phyloP scores from a whole-genome alignment of 257 asterid genomes.

The Petunia secreta region DNA sequence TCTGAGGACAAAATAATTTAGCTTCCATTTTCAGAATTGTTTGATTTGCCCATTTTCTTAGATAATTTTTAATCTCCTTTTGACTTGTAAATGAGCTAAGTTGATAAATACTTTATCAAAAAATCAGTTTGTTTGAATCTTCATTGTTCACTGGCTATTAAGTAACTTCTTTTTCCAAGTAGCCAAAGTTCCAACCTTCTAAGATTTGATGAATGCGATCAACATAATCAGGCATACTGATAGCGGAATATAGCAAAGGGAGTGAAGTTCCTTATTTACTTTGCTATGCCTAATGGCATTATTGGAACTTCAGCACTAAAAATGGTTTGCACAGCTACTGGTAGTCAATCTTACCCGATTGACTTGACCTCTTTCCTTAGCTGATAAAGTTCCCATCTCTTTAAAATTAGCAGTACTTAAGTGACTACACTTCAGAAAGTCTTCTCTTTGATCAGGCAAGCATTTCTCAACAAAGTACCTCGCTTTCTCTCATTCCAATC shows the following conservation, averaged over 20 bases:
- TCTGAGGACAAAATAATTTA: conserved; percentile 9
- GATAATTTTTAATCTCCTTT: not conserved
- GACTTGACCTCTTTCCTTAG: conserved; percentile 6
- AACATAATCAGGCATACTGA: not conserved
- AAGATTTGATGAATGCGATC: not conserved
- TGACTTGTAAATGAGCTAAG: not conserved
- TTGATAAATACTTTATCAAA: not conserved
- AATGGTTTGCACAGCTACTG: not conserved
- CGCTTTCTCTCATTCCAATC: not conserved
- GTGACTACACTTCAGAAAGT: not conserved
- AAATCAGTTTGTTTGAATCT: not conserved
- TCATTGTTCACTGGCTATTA: conserved; percentile 6
- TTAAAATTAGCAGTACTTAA: not conserved
- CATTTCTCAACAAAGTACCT: not conserved
- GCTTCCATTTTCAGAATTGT: not conserved
- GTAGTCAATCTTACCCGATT: not conserved
- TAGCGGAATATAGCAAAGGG: not conserved
- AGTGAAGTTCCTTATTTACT: not conserved
- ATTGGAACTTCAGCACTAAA: not conserved
- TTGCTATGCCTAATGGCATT: not conserved
- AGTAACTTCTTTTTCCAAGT: not conserved
- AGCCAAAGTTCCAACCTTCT: not conserved
- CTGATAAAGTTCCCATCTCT: not conserved
- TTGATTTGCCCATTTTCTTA: not conserved
- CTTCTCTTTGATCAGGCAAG: not conserved